A percentile compares a stretch with the other conserved stretches of the same genome.
phyloP scores from a whole-genome alignment of 225 moss, liverwort and hornwort species.

The Takakia lepidozioides region DNA sequence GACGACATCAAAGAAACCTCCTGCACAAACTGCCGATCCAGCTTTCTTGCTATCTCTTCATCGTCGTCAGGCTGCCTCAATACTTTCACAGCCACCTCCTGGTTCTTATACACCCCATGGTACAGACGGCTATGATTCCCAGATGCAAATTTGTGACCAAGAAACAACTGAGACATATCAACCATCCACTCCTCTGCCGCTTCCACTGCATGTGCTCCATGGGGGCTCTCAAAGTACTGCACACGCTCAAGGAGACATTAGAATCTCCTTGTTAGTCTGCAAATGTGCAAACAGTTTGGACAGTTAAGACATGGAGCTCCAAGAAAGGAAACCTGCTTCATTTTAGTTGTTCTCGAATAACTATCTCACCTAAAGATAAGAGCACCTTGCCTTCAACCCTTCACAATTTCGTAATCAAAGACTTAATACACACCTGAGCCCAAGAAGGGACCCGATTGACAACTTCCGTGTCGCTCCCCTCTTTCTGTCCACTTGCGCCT shows the following conservation, averaged over 20 bases:
- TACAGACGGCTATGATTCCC: slow-evolving; percentile 75
- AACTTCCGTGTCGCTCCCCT: too few species aligned
- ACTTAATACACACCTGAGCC: too few species aligned
- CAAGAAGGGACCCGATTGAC: too few species aligned
- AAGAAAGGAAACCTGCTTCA: too few species aligned
- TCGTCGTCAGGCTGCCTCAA: slow-evolving; percentile 58
- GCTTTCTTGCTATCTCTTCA: slow-evolving; percentile 24
- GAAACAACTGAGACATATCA: slow-evolving; percentile 61
- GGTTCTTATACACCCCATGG: slow-evolving; percentile 63
- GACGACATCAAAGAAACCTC: slow-evolving; percentile 70
- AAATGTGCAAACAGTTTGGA: neutral
- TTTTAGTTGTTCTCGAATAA: too few species aligned
- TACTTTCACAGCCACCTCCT: slow-evolving; percentile 80
- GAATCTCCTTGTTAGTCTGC: too few species aligned
- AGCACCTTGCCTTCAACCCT: too few species aligned
- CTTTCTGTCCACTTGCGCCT: too few species aligned
- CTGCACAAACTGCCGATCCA: slow-evolving; percentile 85
- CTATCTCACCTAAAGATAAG: too few species aligned
- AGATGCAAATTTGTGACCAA: slow-evolving; percentile 68
- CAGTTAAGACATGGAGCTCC: neutral
- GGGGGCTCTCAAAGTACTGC: slow-evolving; percentile 23
- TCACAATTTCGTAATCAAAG: too few species aligned
- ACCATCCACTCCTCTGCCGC: slow-evolving; percentile 41
- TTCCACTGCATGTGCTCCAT: slow-evolving; percentile 17
- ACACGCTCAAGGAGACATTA: too few species aligned